A percentile compares a stretch with the other conserved stretches of the same genome.
phyloP scores from a whole-genome alignment of 192 early-diverging fungal species.

The Coemansia sp. region DNA sequence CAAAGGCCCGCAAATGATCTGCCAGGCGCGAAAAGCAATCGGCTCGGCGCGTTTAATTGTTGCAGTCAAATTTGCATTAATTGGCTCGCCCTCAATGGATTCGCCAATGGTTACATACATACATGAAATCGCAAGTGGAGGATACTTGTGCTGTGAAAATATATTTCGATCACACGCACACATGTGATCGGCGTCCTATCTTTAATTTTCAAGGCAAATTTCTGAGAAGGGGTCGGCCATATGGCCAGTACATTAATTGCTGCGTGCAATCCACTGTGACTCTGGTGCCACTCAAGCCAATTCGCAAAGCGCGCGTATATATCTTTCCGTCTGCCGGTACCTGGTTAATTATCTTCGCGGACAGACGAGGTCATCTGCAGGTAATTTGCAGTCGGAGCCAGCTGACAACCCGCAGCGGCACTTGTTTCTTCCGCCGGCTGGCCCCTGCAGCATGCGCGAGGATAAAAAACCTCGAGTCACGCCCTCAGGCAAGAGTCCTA shows the following conservation, averaged over 20 bases:
- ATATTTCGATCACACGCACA: neutral
- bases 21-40: too few relatives aligned
- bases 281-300: neutral
- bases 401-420: too few relatives aligned
- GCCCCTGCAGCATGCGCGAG: conserved; percentile 1
- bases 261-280: neutral
- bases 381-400: too few relatives aligned
- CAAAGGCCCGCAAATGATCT: neutral
- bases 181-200: neutral
- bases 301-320: neutral
- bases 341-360: too few relatives aligned
- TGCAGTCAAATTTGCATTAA: neutral
- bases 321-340: neutral
- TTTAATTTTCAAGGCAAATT: neutral
- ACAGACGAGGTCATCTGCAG: too few relatives aligned
- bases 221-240: neutral
- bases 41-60: neutral
- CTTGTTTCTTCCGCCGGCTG: too few relatives aligned
- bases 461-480: neutral
- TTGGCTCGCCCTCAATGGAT: neutral
- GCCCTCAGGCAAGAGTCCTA: too few relatives aligned
- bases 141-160: neutral
- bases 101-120: neutral
- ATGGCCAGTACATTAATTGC: neutral
- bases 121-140: too few relatives aligned